Conservation (phyloP, 108 stramenopile species). For the Skeletonema grethae region DNA sequence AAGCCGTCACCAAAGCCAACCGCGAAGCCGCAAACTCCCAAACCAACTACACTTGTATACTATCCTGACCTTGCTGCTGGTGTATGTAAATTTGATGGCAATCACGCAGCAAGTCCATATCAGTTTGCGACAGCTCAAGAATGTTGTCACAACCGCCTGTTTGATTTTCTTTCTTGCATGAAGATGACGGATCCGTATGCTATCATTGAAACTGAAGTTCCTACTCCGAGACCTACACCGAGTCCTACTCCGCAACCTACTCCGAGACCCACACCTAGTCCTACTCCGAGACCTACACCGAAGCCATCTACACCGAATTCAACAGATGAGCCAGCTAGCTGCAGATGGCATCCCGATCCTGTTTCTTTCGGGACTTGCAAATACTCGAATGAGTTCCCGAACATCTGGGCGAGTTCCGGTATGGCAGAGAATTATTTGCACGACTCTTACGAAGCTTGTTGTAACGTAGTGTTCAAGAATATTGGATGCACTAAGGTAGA, state of each 20-base stretch:
- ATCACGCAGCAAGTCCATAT: constrained; percentile 14
- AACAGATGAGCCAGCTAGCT: background rate
- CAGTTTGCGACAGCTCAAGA: constrained; percentile 17
- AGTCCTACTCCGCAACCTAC: background rate
- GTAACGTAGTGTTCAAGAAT: background rate
- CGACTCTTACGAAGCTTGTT: background rate
- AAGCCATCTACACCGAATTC: background rate
- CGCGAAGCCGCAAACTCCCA: background rate
- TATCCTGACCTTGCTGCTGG: constrained; percentile 23
- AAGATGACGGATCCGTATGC: constrained; percentile 5
- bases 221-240: background rate
- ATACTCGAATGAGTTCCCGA: background rate
- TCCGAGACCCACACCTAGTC: background rate
- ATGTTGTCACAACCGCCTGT: constrained; percentile 21
- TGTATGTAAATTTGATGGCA: constrained; percentile 38
- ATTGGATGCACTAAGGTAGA: background rate
- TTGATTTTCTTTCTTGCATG: constrained; percentile 32
- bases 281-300: background rate
- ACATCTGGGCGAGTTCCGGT: background rate
- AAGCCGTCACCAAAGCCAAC: background rate
- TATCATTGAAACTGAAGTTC: background rate
- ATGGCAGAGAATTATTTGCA: background rate
- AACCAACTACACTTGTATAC: background rate
- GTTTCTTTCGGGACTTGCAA: background rate
- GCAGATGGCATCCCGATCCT: constrained; percentile 2